Percentiles rank a stretch among this genome's conserved stretches.
These are phyloP conservation scores for Nasturtium officinale DNA, from an alignment of 345 rosid genomes.

Conservation along the genomic window DNA sequence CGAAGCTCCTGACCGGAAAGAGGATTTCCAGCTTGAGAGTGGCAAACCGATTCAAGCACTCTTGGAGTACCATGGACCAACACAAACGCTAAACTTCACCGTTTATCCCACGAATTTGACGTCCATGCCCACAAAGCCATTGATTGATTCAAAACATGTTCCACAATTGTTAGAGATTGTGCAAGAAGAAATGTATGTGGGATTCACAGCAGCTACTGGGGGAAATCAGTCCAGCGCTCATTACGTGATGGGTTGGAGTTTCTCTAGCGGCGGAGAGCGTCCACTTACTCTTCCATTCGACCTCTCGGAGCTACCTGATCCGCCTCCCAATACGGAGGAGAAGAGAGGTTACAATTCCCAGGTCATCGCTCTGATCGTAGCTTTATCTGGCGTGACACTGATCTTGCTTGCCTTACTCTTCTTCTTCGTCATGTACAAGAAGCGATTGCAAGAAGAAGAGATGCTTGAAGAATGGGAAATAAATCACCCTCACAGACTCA, in stretches of 20 bases:
- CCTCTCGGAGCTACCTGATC: constrained; percentile 48
- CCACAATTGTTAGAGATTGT: constrained; percentile 28
- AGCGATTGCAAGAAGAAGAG: constrained; percentile 20
- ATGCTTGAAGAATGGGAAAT: constrained; percentile 42
- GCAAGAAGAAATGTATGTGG: constrained; percentile 54
- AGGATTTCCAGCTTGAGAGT: constrained; percentile 42
- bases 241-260: constrained; percentile 82
- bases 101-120: constrained; percentile 39
- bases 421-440: constrained; percentile 29
- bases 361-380: constrained; percentile 33
- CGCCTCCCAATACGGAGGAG: constrained; percentile 37
- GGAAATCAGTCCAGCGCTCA: constrained; percentile 54
- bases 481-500: constrained; percentile 38
- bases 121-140: constrained; percentile 50
- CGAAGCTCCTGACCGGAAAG: not conserved
- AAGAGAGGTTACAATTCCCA: constrained; percentile 32
- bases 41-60: constrained; percentile 59
- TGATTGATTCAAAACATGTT: constrained; percentile 26
- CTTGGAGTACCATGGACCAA: constrained; percentile 63
- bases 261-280: constrained; percentile 47
- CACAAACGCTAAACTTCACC: constrained; percentile 45
- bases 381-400: constrained; percentile 26
- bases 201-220: constrained; percentile 85
- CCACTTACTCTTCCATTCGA: constrained; percentile 43
- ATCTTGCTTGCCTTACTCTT: constrained; percentile 27